Evolutionary conservation across 495 filamentous ascomycete genomes (phyloP), one percentile per base, ranked within the genome.

Genomic region (Halenospora varia): DNA sequence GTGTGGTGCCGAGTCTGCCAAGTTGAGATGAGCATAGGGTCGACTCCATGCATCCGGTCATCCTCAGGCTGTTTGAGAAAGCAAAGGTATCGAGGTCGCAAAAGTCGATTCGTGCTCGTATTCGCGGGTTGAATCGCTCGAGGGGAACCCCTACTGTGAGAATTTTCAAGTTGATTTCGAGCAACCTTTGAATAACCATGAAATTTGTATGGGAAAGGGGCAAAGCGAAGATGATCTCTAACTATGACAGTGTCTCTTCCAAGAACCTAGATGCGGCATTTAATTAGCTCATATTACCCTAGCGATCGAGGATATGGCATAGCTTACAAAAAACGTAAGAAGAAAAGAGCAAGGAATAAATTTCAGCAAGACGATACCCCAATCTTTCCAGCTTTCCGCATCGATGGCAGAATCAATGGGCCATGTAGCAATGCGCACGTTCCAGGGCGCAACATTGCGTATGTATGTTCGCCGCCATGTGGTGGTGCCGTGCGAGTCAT

Each of bases 381-480:
- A 49, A 49, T 49, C 15, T 8, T 13, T 25, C 47, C 47, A 49
- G 9, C 9, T 6, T 9, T 49, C 22, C 8, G 24, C 24, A 49
- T 49, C 47, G 24, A 20, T 13, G 24, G 22, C 15, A 22, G 17
- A 9, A 22, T 8, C 9, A n/a, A 49, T 22, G 10, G 47, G 47
- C 8, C 19, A 49, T 8, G 19, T 49, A 8, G 47, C 47, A 22
- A n/a, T 20, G 22, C 24, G 48, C 9, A 56, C 25, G 46, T 54
- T 51, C 10, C 23, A 29, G 2, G 62, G 62, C 0, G 53, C 49
- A 10, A 59, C 45, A 45, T 65, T 61, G 13, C 59, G 58, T 20
- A 65, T 19, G 40, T 57, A 65, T 0, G 62, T 65, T 10, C 62
- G 58, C 22, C 47, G 48, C 58, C 58, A 65, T 2, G 62, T 65